Evolutionary conservation across 164 flowering plant species (phyloP).

Genomic region (Chimonanthus praecox): DNA sequence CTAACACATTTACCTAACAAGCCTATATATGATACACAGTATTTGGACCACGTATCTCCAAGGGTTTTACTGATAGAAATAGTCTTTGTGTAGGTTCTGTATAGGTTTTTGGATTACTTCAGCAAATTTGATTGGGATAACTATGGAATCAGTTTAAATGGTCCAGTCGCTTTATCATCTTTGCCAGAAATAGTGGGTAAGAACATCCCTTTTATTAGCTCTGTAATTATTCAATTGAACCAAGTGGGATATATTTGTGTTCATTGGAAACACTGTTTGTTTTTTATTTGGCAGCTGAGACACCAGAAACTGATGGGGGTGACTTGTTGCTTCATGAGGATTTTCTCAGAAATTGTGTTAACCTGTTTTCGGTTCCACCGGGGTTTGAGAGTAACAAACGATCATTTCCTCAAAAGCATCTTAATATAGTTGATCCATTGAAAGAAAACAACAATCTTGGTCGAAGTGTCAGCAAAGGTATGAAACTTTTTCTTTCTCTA

Average conservation of each 20-base stretch:
- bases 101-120: constrained; percentile 85
- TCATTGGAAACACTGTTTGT: constrained; percentile 6
- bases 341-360: constrained; percentile 51
- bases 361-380: constrained; percentile 54
- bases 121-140: constrained; percentile 93
- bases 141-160: constrained; percentile 71
- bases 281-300: constrained; percentile 48
- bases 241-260: constrained; percentile 3
- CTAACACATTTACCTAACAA: no score
- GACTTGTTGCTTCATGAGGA: constrained; percentile 61
- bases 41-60: not conserved
- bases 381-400: constrained; percentile 37
- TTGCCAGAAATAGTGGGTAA: constrained; percentile 74
- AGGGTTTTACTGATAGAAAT: not conserved
- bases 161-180: constrained; percentile 62
- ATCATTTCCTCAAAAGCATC: constrained; percentile 56
- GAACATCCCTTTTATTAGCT: constrained; percentile 13
- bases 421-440: constrained; percentile 84
- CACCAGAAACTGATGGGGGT: constrained; percentile 46
- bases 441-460: constrained; percentile 83
- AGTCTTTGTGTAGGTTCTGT: constrained; percentile 51
- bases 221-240: not conserved
- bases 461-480: constrained; percentile 87
- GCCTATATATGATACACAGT: no score
- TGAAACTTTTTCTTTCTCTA: constrained; percentile 5